Base-by-base conservation (phyloP, 768 basidiomycete species). In the Termitomyces sp. region DNA sequence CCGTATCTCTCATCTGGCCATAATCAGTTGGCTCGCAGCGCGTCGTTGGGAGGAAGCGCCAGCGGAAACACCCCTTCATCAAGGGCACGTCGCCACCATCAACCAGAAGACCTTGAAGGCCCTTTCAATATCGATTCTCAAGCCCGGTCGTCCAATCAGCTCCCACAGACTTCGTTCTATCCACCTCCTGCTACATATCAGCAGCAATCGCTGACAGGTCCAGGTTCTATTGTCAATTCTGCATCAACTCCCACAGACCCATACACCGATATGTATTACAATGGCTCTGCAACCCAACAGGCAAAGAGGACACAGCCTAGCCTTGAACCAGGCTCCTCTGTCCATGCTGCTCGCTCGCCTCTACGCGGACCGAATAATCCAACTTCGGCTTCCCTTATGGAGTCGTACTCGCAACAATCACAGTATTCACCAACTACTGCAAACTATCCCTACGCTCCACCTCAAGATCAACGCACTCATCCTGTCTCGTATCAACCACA, bases 351-450 rank as follows among this genome's bases (percentile, higher is more conserved):
- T 51, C 80, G 86, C 58, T 89, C 88, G 18, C 88, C 89, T 41
- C 77, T 86, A 60, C 80, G 86, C 47, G 64, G 77, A 22, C 73
- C 73, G 54, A 81, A 80, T 60, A 71, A 75, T 13, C 70, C 78
- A 41, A 73, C 65, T 55, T 75, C 78, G 42, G 64, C 76, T 51
- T 62, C 71, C n/a, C 74, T 85, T 42, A 75, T 89, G 60, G 88
- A 90, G 68, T 83, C 85, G 29, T 90, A 89, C 66, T 76, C 84
- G 52, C 85, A 82, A 56, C 88, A 88, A 70, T 67, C 80, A 27
- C 82, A 79, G 66, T 88, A 87, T 64, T 84, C 85, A 53, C 83
- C 86, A 9, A 76, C 85, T 5, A 71, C 76, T 29, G 68, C 80
- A 41, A 70, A 79, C 63, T 85, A 77, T 61, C 63, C 78, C 32